Evolutionary conservation across 768 basidiomycete genomes (phyloP).

Genomic region (Tricholoma terreum): DNA sequence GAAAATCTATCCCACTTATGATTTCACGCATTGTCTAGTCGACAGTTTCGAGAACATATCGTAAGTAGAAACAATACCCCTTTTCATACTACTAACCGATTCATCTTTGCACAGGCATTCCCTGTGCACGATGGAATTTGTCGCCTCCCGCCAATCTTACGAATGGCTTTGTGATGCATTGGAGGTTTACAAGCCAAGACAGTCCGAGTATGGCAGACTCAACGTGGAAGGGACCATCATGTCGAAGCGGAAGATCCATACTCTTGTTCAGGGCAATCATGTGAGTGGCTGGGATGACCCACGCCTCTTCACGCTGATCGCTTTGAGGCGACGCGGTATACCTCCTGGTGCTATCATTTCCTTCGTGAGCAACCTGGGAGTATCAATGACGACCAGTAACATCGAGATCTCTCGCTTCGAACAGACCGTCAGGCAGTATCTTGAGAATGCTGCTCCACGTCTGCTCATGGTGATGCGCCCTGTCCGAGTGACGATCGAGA

Average conservation of each 20-base stretch:
- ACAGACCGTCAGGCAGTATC: slow-evolving; percentile 80
- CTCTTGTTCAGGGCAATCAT: slow-evolving; percentile 79
- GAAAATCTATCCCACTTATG: slow-evolving; percentile 98
- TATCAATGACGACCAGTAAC: slow-evolving; percentile 79
- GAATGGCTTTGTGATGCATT: slow-evolving; percentile 99
- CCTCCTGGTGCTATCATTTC: slow-evolving; percentile 95
- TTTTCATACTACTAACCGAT: neutral
- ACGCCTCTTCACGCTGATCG: slow-evolving; percentile 93
- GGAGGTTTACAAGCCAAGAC: slow-evolving; percentile 95
- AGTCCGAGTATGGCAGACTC: slow-evolving; percentile 94
- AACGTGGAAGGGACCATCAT: slow-evolving; percentile 93
- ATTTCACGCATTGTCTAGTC: slow-evolving; percentile 96
- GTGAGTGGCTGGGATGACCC: slow-evolving; percentile 98
- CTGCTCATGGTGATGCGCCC: slow-evolving; percentile 90
- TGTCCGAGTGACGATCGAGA: slow-evolving; percentile 88
- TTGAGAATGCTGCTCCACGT: slow-evolving; percentile 85
- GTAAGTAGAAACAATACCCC: slow-evolving; percentile 49
- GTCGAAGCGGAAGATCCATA: slow-evolving; percentile 93
- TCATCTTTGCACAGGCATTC: slow-evolving; percentile 67
- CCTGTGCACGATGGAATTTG: slow-evolving; percentile 93
- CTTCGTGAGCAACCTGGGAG: slow-evolving; percentile 93
- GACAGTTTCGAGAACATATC: slow-evolving; percentile 99
- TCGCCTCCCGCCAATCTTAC: slow-evolving; percentile 93
- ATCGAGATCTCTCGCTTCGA: slow-evolving; percentile 91
- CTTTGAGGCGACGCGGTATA: slow-evolving; percentile 89